phyloP scores from a whole-genome alignment of 2,329 filamentous ascomycete genomes.

The Elsinoe perseae region DNA sequence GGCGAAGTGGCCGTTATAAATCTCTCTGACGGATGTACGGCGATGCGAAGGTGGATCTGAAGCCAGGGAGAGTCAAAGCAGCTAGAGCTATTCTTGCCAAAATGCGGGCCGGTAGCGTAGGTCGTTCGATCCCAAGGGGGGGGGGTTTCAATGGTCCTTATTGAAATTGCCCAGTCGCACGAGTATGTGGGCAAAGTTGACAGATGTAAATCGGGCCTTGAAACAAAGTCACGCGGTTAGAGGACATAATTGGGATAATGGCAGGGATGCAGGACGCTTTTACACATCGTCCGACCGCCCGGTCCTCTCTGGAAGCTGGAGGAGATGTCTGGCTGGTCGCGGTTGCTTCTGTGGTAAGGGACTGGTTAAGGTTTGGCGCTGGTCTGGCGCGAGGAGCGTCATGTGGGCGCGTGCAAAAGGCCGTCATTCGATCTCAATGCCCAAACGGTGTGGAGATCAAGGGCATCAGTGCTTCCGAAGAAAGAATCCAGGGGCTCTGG shows the following conservation, averaged over 20 bases:
- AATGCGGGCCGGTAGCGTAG: neutral
- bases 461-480: neutral
- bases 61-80: no score
- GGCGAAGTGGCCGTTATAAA: conserved; percentile 10
- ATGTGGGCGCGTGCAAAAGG: conserved; percentile 11
- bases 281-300: conserved; percentile 6
- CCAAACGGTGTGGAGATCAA: conserved; percentile 3
- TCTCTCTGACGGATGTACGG: conserved; percentile 5
- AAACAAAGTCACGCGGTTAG: conserved; percentile 8
- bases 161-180: conserved; percentile 2
- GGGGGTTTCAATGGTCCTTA: neutral
- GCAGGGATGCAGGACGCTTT: neutral
- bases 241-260: neutral
- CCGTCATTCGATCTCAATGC: conserved; percentile 10
- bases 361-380: conserved; percentile 7
- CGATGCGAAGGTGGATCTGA: neutral
- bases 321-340: neutral
- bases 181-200: neutral
- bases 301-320: neutral
- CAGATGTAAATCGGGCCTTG: neutral
- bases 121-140: neutral
- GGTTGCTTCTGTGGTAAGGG: conserved; percentile 2
- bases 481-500: neutral
- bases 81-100: neutral
- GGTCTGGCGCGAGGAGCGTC: conserved; percentile 9